phyloP scores from a whole-genome alignment of 1,284 basidiomycete species.

The Ceratobasidium sp. region DNA sequence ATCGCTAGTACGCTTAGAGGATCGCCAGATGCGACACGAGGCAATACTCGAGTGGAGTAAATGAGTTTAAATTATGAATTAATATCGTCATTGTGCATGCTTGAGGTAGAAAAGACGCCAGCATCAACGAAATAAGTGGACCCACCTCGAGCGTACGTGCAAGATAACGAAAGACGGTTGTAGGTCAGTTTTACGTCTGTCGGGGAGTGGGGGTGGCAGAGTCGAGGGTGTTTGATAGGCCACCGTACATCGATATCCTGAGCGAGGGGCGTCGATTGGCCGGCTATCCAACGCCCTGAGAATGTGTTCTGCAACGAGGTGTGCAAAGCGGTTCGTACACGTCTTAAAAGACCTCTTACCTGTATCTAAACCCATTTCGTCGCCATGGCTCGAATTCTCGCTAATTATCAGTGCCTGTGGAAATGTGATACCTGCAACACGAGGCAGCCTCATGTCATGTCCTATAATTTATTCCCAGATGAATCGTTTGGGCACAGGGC shows the following conservation, averaged over 20 bases:
- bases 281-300: neutral
- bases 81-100: constrained; percentile 3
- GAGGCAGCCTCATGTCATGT: constrained; percentile 31
- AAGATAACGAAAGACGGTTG: constrained; percentile 2
- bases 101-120: neutral
- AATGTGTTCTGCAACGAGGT: neutral
- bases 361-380: neutral
- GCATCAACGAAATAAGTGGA: neutral
- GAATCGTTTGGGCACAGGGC: neutral
- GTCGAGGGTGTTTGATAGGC: neutral
- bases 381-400: neutral
- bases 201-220: constrained; percentile 10
- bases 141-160: neutral
- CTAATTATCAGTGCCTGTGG: neutral
- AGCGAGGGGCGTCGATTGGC: constrained; percentile 1
- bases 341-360: neutral
- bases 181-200: constrained; percentile 34
- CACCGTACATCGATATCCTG: neutral
- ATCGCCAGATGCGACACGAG: neutral
- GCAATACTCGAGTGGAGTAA: neutral
- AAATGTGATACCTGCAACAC: constrained; percentile 26
- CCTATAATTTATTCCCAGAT: neutral
- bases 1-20: neutral
- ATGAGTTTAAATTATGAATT: neutral
- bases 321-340: neutral